Percentiles rank a stretch among this genome's conserved stretches.
Conservation (phyloP, 495 filamentous ascomycete species). For the Daldinia vernicosa region DNA sequence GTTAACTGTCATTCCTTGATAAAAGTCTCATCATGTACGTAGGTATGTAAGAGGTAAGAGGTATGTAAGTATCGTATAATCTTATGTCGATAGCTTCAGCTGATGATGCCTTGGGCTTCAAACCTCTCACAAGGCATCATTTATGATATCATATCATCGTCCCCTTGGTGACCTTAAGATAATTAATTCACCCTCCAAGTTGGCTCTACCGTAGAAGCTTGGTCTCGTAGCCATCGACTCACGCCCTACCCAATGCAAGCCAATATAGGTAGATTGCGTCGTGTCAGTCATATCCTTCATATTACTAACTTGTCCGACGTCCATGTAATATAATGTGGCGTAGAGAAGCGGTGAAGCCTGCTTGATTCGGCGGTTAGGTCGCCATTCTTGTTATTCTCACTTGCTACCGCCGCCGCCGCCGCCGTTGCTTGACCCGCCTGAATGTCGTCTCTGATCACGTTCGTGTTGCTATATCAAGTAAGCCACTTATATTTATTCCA, state of each 20-base stretch:
- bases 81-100: neutral
- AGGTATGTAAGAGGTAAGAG: too few relatives aligned
- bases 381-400: conserved; percentile 2
- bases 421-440: conserved; percentile 2
- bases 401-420: neutral
- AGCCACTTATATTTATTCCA: neutral
- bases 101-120: neutral
- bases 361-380: neutral
- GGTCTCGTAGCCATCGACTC: neutral
- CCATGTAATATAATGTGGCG: conserved; percentile 20
- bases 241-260: neutral
- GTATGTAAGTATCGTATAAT: neutral
- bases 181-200: neutral
- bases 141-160: conserved; percentile 6
- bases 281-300: neutral
- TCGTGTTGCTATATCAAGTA: conserved; percentile 31
- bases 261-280: neutral
- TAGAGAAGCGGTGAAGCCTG: conserved; percentile 24
- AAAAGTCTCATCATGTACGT: neutral
- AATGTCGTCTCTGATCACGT: conserved; percentile 30
- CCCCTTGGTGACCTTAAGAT: neutral
- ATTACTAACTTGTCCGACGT: neutral
- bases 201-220: neutral
- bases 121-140: neutral
- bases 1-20: neutral